Evolutionary conservation across 345 rosid species (phyloP).

Genomic region (Combretum micranthum): DNA sequence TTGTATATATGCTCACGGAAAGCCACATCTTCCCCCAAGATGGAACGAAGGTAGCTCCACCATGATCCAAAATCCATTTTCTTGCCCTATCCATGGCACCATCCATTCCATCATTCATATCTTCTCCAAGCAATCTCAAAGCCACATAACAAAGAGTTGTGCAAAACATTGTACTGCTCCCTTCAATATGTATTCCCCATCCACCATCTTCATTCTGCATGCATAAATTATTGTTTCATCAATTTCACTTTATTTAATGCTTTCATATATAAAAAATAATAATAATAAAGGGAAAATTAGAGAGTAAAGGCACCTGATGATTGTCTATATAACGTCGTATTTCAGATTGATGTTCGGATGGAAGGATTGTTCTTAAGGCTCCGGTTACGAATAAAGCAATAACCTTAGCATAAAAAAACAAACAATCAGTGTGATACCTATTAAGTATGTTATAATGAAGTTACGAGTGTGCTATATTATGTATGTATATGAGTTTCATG

Average conservation of each 20-base stretch:
- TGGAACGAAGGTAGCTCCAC: constrained; percentile 56
- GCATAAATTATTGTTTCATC: not conserved
- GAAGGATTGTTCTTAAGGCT: constrained; percentile 23
- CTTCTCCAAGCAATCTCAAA: constrained; percentile 46
- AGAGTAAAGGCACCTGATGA: constrained; percentile 55
- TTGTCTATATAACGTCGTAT: constrained; percentile 53
- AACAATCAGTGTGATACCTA: not conserved
- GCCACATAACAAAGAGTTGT: constrained; percentile 43
- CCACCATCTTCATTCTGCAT: constrained; percentile 65
- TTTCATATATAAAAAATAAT: no score
- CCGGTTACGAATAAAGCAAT: constrained; percentile 46
- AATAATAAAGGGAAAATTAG: no score
- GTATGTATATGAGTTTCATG: no score
- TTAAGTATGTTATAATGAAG: no score
- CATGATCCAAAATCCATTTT: constrained; percentile 53
- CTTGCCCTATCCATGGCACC: constrained; percentile 39
- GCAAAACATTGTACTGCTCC: constrained; percentile 52
- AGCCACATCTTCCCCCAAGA: constrained; percentile 87
- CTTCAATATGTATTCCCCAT: constrained; percentile 75
- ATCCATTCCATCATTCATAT: constrained; percentile 22
- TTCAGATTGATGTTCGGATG: constrained; percentile 30
- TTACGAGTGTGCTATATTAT: no score
- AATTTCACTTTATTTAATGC: no score
- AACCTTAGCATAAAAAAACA: constrained; percentile 24
- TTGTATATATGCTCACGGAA: constrained; percentile 32